Base-by-base conservation (phyloP, 2,329 filamentous ascomycete species). In the Mycocentrospora acerina region DNA sequence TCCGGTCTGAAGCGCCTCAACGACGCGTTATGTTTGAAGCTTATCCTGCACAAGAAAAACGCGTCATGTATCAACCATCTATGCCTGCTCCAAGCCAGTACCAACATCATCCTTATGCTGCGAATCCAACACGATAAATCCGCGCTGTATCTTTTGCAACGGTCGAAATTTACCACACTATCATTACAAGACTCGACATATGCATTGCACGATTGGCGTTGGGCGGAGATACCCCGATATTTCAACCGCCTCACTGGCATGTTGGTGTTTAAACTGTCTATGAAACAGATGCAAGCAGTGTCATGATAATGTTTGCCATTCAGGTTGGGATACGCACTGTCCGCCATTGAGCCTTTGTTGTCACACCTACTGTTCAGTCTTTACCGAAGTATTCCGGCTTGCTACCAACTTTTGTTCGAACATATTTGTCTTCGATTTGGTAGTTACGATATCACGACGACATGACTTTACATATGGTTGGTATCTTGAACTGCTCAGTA, bases 1-100 rank as follows among this genome's bases (percentile, higher is more conserved):
- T 66, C 7, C 47, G 60, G 26, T 42, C 58, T 17, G 60, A 65
- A 16, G 51, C 48, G 6, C 50, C 56, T 6, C 55, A 57, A 46
- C 48, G 62, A 44, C 62, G 64, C 29, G 64, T 67, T 37, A 64
- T 67, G 59, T 67, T 67, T 31, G 62, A 66, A 31, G 53, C 52
- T 22, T 59, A 62, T 25, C 52, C 59, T 15, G 42, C 50, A 1
- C 53, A 57, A 41, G 58, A 62, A 4, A 57, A 48, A 22, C 46
- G 44, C 10, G 46, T 44, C 24, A 40, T 50, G 7, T 55, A 56
- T 24, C 52, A 57, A 25, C 49, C 48, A 27, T 50, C 53, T 4
- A 48, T 53, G 43, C 46, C 52, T n/a, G 46, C 48, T 17, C 46
- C 53, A 16, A 48, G 53, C 3, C 58, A 54, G 25, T 57, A 52